Base-by-base conservation (phyloP, 2,329 filamentous ascomycete genomes). In the Berkeleyomyces rouxiae region DNA sequence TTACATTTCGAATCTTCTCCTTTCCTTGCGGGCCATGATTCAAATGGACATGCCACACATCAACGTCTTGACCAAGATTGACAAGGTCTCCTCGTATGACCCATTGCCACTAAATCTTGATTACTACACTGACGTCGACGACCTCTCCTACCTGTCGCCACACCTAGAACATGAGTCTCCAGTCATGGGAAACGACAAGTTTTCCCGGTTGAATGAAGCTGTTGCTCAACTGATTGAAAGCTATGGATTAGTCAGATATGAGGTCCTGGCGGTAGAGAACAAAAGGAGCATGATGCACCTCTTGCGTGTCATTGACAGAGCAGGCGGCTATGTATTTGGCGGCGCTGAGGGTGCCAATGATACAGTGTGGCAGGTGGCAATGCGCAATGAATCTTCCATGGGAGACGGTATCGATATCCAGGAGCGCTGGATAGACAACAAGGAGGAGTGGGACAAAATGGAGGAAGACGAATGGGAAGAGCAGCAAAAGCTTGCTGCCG, bases 31-130 rank as follows among this genome's bases (percentile, higher is more conserved):
- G 67, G 91, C 90, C 68, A 99, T 99, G 92, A 84, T 99, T 61
- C 93, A 97, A 75, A 92, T 99, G 82, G 93, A 97, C 70, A 87
- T 97, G 66, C 90, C 93, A 0, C 90, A 96, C 71, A 79, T 99
- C 67, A 99, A 99, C 70, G 88, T 99, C 66, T 81, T 99, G 36
- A 96, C 91, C 64, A 99, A 99, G 75, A 95, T 99, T 74, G 93
- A 99, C 74, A 96, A 96, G 71, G 79, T 99, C 61, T 78, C 85
- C 43, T 83, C 86, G 61, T 96, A 96, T 70, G 86, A 89, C 57
- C 83, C 88, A 36, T 79, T 99, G 0, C 90, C 91, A 0, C 96
- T 99, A 78, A 96, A 96, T 69, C 84, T 99, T 65, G 91, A 96
- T 67, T 99, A 86, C 74, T 99, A 97, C 73, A 97, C 93, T 65